Percentiles rank a stretch among this genome's conserved stretches.
Evolutionary conservation across 805 yeast species (phyloP).

Genomic region (Saturnispora besseyi): DNA sequence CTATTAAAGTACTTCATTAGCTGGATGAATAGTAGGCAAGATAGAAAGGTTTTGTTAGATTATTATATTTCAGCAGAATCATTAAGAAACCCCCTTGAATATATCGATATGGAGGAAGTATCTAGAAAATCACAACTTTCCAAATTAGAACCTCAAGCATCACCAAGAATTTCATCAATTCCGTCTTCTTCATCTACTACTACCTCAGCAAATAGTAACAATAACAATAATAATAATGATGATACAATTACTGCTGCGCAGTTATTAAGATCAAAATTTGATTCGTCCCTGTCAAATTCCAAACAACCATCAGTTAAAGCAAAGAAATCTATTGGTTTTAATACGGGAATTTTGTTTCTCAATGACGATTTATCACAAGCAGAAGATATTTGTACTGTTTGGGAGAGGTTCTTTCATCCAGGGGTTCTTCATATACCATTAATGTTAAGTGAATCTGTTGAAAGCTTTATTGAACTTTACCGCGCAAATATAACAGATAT

Average conservation of each 20-base stretch:
- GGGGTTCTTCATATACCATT: constrained; percentile 25
- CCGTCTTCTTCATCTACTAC: neutral
- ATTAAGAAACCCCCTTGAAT: constrained; percentile 63
- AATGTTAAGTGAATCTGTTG: constrained; percentile 28
- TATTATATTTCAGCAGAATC: constrained; percentile 62
- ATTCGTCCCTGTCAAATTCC: neutral
- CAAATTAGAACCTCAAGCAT: constrained; percentile 15
- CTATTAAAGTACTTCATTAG: constrained; percentile 39
- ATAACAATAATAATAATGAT: neutral
- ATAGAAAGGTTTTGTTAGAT: constrained; percentile 39
- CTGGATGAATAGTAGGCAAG: constrained; percentile 43
- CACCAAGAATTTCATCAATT: neutral
- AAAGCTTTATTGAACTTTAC: constrained; percentile 23
- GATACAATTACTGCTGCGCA: neutral
- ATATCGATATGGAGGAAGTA: constrained; percentile 7
- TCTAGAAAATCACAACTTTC: neutral
- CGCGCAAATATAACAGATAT: neutral
- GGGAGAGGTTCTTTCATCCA: constrained; percentile 32
- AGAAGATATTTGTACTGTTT: constrained; percentile 47
- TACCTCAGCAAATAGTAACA: neutral
- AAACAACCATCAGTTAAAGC: neutral
- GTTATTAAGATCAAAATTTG: neutral
- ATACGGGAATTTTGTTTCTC: constrained; percentile 9
- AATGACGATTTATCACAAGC: constrained; percentile 31
- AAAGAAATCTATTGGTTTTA: constrained; percentile 21